These are phyloP conservation scores for Russula vinacea DNA, from an alignment of 768 basidiomycete genomes.

Conservation along the genomic window DNA sequence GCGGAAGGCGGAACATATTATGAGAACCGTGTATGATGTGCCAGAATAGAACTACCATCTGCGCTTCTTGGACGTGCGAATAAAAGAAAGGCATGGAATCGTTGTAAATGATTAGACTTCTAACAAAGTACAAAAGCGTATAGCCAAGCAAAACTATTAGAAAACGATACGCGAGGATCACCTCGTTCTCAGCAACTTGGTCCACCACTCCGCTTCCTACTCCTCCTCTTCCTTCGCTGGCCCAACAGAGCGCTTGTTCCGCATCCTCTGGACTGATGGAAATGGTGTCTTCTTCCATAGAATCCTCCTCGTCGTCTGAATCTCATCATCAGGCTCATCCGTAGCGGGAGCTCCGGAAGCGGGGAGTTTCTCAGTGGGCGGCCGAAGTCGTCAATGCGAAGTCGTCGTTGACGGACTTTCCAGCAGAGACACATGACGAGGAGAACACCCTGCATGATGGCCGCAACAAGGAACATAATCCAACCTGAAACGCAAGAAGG, in stretches of 20 bases:
- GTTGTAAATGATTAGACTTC: background rate
- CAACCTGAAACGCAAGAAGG: constrained; percentile 50
- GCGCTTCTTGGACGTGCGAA: background rate
- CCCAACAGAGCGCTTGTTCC: constrained; percentile 13
- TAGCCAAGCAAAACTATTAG: background rate
- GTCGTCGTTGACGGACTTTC: constrained; percentile 70
- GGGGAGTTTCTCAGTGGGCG: constrained; percentile 40
- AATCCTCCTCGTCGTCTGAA: constrained; percentile 27
- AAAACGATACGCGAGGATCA: background rate
- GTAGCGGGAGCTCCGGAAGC: constrained; percentile 26
- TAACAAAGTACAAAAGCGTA: background rate
- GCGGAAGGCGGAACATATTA: constrained; percentile 72
- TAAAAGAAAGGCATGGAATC: background rate
- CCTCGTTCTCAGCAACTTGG: constrained; percentile 9
- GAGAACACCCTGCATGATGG: constrained; percentile 77
- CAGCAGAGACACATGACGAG: constrained; percentile 83
- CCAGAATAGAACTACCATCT: constrained; percentile 29
- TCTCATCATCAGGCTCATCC: constrained; percentile 23
- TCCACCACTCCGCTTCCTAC: constrained; percentile 16
- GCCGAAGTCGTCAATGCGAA: constrained; percentile 90
- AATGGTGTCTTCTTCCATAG: constrained; percentile 28
- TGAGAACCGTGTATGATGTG: constrained; percentile 62
- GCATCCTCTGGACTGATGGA: constrained; percentile 18
- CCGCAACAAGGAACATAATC: constrained; percentile 78
- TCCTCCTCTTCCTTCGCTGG: constrained; percentile 17